Evolutionary conservation across 2,329 filamentous ascomycete genomes (phyloP), one percentile per base, ranked within the genome.

Genomic region (Aspergillus costaricaensis): DNA sequence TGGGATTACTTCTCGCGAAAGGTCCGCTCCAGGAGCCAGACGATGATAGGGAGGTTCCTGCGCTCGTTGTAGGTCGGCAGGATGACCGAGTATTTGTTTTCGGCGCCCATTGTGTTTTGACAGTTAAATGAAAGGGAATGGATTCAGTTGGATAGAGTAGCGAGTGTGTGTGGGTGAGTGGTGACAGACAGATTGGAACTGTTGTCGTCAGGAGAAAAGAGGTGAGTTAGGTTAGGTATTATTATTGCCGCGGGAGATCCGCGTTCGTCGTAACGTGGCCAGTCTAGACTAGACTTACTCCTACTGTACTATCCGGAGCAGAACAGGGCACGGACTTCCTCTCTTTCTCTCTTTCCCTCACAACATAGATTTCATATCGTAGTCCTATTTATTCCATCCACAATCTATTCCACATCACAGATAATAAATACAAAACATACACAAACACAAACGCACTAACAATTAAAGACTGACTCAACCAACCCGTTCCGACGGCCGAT

Each of bases 61-160:
- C 95, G 91, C 86, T 99, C 95, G 79, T 99, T 98, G 87, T 96
- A 99, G 64, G 95, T 99, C 60, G 95, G 95, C 67, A 99, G 87
- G 75, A 99, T 94, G 75, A 99, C 89, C 68, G 94, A 96, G 85
- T 97, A 99, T 81, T 94, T 96, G 84, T 95, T 84, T 67, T 83
- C 81, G 52, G 69, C 64, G 12, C 63, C 65, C 77, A 79, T 79
- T 48, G 64, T 75, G 67, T 62, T 43, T 43, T 62, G 39, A 32
- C 25, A 7, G 47, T 50, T 23, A 21, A 15, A 44, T 7, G 36
- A 12, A 36, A 30, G 17, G n/a, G 39, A 39, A n/a, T 21, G 17
- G 51, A 25, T 25, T 21, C 51, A 23, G 53, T 38, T 3, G n/a
- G 14, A 23, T 32, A 2, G 30, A 48, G 32, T 30, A 8, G 36